Conservation (phyloP, 768 basidiomycete genomes). For the Leccinum pellstonianum region DNA sequence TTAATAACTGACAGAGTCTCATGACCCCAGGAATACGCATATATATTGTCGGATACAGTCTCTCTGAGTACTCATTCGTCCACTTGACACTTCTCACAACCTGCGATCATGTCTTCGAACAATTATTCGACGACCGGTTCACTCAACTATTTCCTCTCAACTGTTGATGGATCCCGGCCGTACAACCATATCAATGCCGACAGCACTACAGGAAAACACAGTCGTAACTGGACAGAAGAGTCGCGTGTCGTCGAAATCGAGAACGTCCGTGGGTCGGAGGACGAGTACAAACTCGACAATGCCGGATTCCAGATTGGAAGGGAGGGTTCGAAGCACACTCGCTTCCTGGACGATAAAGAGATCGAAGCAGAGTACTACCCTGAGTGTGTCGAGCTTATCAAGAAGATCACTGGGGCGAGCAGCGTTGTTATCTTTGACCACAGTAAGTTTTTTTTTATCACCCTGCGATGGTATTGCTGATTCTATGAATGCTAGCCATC, state of each 20-base stretch:
- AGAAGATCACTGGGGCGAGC: constrained; percentile 39
- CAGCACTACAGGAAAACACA: constrained; percentile 7
- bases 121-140: constrained; percentile 18
- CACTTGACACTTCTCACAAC: constrained; percentile 24
- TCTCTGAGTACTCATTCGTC: constrained; percentile 26
- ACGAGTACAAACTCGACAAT: constrained; percentile 31
- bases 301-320: constrained; percentile 37
- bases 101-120: constrained; percentile 10
- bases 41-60: constrained; percentile 16
- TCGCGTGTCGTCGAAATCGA: constrained; percentile 22
- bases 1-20: not conserved
- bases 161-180: constrained; percentile 19
- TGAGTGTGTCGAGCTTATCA: constrained; percentile 39
- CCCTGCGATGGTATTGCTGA: not conserved
- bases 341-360: constrained; percentile 36
- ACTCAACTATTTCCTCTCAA: constrained; percentile 20
- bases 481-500: constrained; percentile 33
- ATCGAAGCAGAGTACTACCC: constrained; percentile 40
- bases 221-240: constrained; percentile 25
- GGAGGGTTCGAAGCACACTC: constrained; percentile 23
- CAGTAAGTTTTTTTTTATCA: constrained; percentile 23
- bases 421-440: constrained; percentile 43
- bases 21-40: constrained; percentile 25
- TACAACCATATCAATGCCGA: constrained; percentile 21
- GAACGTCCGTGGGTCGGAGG: constrained; percentile 37